phyloP scores from a whole-genome alignment of 208 protist species.

The Wallacemonas rigidus region DNA sequence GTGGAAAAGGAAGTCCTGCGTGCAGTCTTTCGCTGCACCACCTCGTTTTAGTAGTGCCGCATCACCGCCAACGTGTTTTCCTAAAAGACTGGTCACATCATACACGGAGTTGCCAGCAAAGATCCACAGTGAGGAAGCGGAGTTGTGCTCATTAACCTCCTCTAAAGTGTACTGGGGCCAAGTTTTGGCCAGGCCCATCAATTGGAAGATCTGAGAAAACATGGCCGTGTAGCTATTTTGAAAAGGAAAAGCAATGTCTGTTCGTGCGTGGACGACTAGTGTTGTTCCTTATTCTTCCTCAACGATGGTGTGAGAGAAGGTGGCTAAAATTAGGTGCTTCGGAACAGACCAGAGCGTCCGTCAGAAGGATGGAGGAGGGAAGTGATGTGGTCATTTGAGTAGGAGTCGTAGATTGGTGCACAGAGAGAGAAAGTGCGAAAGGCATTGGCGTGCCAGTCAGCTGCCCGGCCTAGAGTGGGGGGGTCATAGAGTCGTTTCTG shows the following conservation, averaged over 20 bases:
- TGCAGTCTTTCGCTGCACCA: constrained; percentile 32
- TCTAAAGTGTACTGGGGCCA: constrained; percentile 30
- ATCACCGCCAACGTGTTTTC: constrained; percentile 30
- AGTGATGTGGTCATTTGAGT: no score
- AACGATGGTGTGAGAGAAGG: neutral
- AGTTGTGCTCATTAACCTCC: constrained; percentile 24
- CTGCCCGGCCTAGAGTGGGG: no score
- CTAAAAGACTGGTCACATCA: constrained; percentile 32
- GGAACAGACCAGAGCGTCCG: no score
- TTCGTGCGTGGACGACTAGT: no score
- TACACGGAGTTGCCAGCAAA: constrained; percentile 33
- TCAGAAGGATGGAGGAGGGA: no score
- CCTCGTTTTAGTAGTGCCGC: constrained; percentile 26
- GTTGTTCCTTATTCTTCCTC: no score
- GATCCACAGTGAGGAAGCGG: constrained; percentile 31
- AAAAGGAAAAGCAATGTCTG: constrained; percentile 14
- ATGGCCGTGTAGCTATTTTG: neutral
- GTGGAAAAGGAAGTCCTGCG: constrained; percentile 31
- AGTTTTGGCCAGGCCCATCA: constrained; percentile 19
- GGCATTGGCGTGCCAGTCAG: no score
- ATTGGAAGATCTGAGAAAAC: constrained; percentile 19
- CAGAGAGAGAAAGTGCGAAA: no score
- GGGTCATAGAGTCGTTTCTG: no score
- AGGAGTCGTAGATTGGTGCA: no score
- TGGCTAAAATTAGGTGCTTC: no score